phyloP scores from a whole-genome alignment of 192 early-diverging fungal genomes.

The Linnemannia hyalina region DNA sequence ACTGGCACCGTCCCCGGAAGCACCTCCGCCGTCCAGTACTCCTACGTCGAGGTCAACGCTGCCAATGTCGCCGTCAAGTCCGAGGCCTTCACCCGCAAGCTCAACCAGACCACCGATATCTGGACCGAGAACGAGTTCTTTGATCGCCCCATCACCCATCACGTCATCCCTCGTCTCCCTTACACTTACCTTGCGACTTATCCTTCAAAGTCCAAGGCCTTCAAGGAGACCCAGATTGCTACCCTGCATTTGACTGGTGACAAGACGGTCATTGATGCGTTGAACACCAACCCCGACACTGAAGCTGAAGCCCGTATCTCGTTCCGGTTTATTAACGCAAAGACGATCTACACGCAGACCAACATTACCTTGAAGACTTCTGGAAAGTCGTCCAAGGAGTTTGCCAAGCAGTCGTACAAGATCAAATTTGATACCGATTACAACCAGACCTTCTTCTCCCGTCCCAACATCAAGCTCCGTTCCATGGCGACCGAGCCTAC shows the following conservation, averaged over 20 bases:
- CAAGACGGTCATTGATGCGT: constrained; percentile 32
- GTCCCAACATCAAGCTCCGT: constrained; percentile 60
- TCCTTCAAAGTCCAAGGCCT: constrained; percentile 57
- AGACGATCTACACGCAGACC: constrained; percentile 48
- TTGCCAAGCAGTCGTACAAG: constrained; percentile 63
- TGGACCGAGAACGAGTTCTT: constrained; percentile 64
- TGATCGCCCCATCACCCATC: constrained; percentile 57
- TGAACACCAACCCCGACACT: constrained; percentile 33
- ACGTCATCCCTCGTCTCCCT: constrained; percentile 51
- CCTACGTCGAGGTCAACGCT: constrained; percentile 46
- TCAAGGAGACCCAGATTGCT: constrained; percentile 59
- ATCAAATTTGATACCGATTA: constrained; percentile 55
- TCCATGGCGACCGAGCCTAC: constrained; percentile 61
- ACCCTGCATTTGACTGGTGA: constrained; percentile 60
- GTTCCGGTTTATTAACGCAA: constrained; percentile 57
- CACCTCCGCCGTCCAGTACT: constrained; percentile 33
- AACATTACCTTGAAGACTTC: constrained; percentile 58
- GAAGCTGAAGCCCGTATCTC: constrained; percentile 43
- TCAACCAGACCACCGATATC: constrained; percentile 45
- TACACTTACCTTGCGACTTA: constrained; percentile 62
- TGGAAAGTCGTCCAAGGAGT: constrained; percentile 64
- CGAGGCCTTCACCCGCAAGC: constrained; percentile 45
- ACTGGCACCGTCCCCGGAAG: constrained; percentile 33
- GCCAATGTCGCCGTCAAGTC: constrained; percentile 37
- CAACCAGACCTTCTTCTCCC: constrained; percentile 57